Evolutionary conservation across 805 yeast species (phyloP).

Genomic region (Candida loeiensis): DNA sequence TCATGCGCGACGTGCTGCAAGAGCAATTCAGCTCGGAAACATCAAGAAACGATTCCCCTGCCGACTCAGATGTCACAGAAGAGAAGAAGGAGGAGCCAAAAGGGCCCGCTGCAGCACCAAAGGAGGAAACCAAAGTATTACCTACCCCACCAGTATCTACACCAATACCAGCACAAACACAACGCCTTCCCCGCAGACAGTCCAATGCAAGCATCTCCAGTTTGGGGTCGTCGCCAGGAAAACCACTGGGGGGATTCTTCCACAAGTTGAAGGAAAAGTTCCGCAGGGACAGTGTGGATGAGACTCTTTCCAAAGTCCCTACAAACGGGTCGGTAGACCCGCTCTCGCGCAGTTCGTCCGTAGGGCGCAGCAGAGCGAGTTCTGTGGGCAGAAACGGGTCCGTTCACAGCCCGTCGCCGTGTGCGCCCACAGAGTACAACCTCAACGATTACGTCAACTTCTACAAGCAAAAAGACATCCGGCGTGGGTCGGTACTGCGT

Average conservation of each 20-base stretch:
- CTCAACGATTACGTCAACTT: slow-evolving; percentile 36
- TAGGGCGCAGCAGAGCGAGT: too few species aligned
- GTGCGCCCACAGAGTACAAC: slow-evolving; percentile 24
- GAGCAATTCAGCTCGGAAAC: not conserved
- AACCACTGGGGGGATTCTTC: slow-evolving; percentile 23
- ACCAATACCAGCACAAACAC: not conserved
- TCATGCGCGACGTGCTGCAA: slow-evolving; percentile 35
- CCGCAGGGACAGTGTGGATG: slow-evolving; percentile 10
- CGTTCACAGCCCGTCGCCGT: not conserved
- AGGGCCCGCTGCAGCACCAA: not conserved
- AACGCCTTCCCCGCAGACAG: not conserved
- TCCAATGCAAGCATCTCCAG: slow-evolving; percentile 11
- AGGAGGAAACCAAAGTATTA: not conserved
- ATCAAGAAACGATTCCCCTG: not conserved
- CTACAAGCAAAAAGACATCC: slow-evolving; percentile 24
- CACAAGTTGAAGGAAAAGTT: slow-evolving; percentile 36
- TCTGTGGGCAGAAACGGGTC: too few species aligned
- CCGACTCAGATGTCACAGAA: not conserved
- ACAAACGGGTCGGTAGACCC: slow-evolving; percentile 1
- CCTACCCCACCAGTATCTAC: not conserved
- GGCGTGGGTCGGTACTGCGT: slow-evolving; percentile 15
- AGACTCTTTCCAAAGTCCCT: not conserved
- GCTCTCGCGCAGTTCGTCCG: too few species aligned
- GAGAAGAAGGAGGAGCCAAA: not conserved
- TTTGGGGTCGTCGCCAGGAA: slow-evolving; percentile 11